Evolutionary conservation across 768 basidiomycete genomes (phyloP).

Genomic region (Agaricus blazei): DNA sequence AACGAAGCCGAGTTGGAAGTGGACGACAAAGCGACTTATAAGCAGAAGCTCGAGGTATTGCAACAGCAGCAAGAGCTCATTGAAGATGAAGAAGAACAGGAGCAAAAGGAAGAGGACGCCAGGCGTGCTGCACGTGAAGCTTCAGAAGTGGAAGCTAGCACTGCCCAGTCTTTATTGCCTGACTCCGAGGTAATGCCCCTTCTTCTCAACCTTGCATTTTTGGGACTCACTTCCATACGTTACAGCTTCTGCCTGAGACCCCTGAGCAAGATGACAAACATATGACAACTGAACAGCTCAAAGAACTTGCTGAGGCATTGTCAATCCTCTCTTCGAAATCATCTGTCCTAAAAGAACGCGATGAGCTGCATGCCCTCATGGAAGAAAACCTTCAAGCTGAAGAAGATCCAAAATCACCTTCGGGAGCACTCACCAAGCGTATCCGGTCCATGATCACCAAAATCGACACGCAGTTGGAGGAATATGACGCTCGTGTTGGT

Average conservation of each 20-base stretch:
- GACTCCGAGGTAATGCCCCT: conserved; percentile 67
- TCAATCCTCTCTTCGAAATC: conserved; percentile 90
- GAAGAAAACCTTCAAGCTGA: conserved; percentile 89
- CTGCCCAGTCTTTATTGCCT: conserved; percentile 80
- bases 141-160: conserved; percentile 71
- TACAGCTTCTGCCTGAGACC: conserved; percentile 59
- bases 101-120: conserved; percentile 91
- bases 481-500: conserved; percentile 86
- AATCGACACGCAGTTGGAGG: conserved; percentile 87
- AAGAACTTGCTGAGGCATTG: conserved; percentile 89
- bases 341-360: conserved; percentile 91
- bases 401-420: conserved; percentile 80
- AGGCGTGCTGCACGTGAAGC: conserved; percentile 79
- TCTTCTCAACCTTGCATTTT: neutral
- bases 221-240: neutral
- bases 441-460: conserved; percentile 95
- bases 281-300: conserved; percentile 95
- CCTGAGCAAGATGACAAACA: conserved; percentile 70
- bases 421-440: conserved; percentile 88
- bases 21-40: conserved; percentile 91
- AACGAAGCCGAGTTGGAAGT: conserved; percentile 98
- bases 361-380: conserved; percentile 88
- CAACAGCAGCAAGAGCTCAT: conserved; percentile 99
- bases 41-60: conserved; percentile 96
- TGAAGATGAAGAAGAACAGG: conserved; percentile 98